Conservation (phyloP, 2,329 filamentous ascomycete genomes). For the Thielaviopsis euricoi region DNA sequence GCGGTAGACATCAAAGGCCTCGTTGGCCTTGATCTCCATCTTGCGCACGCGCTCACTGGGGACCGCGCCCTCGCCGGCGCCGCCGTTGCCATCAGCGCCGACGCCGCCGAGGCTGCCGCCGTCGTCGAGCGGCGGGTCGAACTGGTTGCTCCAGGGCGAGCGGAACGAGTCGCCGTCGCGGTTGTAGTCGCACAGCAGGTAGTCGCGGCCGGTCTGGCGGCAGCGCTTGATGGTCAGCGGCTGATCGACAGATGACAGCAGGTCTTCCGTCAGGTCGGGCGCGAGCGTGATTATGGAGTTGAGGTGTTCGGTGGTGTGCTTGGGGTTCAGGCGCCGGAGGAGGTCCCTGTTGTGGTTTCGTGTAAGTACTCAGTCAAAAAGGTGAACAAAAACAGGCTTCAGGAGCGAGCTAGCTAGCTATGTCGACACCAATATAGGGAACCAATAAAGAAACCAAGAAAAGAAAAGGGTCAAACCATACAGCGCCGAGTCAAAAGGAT, state of each 20-base stretch:
- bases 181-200: constrained; percentile 98
- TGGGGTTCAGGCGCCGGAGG: constrained; percentile 91
- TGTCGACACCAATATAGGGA: no score
- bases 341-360: constrained; percentile 52
- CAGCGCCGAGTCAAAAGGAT: constrained; percentile 64
- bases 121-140: constrained; percentile 72
- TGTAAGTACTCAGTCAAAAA: constrained; percentile 1
- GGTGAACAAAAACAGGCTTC: neutral
- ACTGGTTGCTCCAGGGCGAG: constrained; percentile 98
- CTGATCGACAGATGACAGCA: constrained; percentile 94
- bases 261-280: constrained; percentile 87
- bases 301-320: constrained; percentile 77
- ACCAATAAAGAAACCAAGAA: no score
- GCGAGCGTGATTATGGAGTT: constrained; percentile 75
- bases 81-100: constrained; percentile 35
- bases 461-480: constrained; percentile 25
- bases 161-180: constrained; percentile 95
- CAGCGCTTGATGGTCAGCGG: constrained; percentile 77
- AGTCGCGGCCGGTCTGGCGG: constrained; percentile 79
- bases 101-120: constrained; percentile 30
- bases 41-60: constrained; percentile 81
- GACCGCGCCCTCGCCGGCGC: constrained; percentile 61
- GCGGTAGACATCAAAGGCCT: constrained; percentile 91
- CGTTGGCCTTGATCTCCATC: constrained; percentile 88
- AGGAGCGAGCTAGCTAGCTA: no score